phyloP scores from a whole-genome alignment of 495 filamentous ascomycete genomes.

The Neurospora sp. region DNA sequence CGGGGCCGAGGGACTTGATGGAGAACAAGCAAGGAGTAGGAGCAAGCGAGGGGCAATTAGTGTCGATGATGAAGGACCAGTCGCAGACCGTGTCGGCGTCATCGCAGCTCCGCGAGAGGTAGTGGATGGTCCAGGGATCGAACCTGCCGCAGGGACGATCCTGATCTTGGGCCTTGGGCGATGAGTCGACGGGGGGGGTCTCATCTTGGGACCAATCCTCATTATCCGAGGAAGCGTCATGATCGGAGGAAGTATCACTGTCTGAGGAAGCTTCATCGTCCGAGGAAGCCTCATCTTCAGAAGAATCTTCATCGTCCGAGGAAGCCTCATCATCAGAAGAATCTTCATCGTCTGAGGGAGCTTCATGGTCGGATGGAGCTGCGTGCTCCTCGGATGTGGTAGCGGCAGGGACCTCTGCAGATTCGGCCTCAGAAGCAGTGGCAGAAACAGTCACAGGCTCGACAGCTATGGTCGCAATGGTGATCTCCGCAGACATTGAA shows the following conservation, averaged over 20 bases:
- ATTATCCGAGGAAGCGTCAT: neutral
- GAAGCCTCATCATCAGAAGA: neutral
- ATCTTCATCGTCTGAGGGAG: neutral
- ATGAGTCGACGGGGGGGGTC: neutral
- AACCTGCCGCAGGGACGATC: neutral
- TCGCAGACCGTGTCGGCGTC: neutral
- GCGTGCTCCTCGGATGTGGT: neutral
- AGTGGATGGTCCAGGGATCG: conserved; percentile 1
- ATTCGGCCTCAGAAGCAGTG: neutral
- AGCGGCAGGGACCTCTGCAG: neutral
- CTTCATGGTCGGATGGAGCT: neutral
- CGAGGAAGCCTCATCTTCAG: neutral
- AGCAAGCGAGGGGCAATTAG: neutral
- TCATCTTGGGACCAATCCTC: neutral
- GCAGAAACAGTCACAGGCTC: neutral
- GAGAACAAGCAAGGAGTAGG: neutral
- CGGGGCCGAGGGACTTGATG: neutral
- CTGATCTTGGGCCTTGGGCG: neutral
- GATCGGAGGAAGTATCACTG: neutral
- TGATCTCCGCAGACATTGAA: neutral
- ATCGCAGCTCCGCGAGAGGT: neutral
- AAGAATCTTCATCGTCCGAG: neutral
- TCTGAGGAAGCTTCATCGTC: neutral
- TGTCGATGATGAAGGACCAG: neutral
- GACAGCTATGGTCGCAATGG: neutral